phyloP scores from a whole-genome alignment of 177 flowering plant species.

The Vitis hybrid region DNA sequence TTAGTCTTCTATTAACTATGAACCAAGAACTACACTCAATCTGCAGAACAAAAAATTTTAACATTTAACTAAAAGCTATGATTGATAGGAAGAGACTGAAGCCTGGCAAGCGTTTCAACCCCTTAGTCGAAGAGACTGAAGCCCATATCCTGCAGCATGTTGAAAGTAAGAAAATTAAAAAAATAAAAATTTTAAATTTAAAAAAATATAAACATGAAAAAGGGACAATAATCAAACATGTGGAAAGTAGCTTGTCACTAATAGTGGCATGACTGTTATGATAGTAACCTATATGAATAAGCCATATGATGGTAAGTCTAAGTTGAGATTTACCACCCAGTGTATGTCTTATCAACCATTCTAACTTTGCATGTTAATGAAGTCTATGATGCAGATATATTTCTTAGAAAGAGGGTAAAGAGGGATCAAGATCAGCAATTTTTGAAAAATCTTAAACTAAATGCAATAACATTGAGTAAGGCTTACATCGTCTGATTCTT shows the following conservation, averaged over 20 bases:
- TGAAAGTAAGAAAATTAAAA: background rate
- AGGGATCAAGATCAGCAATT: background rate
- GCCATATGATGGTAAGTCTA: too few species aligned
- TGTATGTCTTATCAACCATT: too few species aligned
- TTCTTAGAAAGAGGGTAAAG: background rate
- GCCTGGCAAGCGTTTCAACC: too few species aligned
- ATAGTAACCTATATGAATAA: too few species aligned
- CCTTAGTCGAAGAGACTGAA: slow-evolving; percentile 46
- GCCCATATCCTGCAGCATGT: slow-evolving; percentile 40
- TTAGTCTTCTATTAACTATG: background rate
- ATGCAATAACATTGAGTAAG: background rate
- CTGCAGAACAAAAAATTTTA: background rate
- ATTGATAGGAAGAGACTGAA: background rate
- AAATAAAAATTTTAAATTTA: background rate
- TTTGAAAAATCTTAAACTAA: background rate
- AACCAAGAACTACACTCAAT: background rate
- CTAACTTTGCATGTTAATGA: background rate
- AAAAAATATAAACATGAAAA: too few species aligned
- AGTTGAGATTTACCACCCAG: too few species aligned
- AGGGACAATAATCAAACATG: background rate
- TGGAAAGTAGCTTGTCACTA: too few species aligned
- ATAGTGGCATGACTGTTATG: too few species aligned
- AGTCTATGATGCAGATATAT: background rate
- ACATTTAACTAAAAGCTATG: background rate
- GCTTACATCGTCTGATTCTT: slow-evolving; percentile 45